Evolutionary conservation across 768 basidiomycete species (phyloP).

Genomic region (Gautieria morchelliformis): DNA sequence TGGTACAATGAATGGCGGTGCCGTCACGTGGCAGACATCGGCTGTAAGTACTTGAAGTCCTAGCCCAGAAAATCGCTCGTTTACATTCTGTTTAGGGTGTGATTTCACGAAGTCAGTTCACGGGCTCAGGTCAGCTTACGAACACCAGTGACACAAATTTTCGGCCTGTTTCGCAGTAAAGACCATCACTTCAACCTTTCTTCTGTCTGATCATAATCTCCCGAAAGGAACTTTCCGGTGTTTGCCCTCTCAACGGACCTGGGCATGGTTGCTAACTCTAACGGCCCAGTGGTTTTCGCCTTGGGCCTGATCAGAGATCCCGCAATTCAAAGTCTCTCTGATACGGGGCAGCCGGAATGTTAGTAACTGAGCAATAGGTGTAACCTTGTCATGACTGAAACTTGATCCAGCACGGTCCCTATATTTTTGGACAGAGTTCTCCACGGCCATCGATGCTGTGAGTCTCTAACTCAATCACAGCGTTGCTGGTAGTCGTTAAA

Average conservation of each 20-base stretch:
- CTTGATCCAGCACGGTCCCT: neutral
- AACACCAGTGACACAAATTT: neutral
- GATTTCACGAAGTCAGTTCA: neutral
- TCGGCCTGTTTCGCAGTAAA: neutral
- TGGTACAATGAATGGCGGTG: neutral
- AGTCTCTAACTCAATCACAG: too few relatives aligned
- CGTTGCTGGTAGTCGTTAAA: too few relatives aligned
- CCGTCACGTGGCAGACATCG: neutral
- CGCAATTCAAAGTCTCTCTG: neutral
- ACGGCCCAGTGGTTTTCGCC: slow-evolving; percentile 2
- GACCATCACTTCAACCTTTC: neutral
- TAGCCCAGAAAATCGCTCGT: too few relatives aligned
- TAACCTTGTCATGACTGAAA: too few relatives aligned
- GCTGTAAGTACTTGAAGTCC: too few relatives aligned
- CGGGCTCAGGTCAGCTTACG: neutral
- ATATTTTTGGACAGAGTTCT: slow-evolving; percentile 2
- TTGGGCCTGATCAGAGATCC: slow-evolving; percentile 6
- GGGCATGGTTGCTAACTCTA: neutral
- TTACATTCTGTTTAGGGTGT: neutral
- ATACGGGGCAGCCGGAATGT: neutral
- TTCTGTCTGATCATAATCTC: neutral
- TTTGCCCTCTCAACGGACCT: slow-evolving; percentile 2
- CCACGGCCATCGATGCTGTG: neutral
- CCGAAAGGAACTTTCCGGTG: neutral
- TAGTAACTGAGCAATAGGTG: too few relatives aligned